Evolutionary conservation across 73 alveolate genomes (phyloP).

Genomic region (Paramecium primaurelia): DNA sequence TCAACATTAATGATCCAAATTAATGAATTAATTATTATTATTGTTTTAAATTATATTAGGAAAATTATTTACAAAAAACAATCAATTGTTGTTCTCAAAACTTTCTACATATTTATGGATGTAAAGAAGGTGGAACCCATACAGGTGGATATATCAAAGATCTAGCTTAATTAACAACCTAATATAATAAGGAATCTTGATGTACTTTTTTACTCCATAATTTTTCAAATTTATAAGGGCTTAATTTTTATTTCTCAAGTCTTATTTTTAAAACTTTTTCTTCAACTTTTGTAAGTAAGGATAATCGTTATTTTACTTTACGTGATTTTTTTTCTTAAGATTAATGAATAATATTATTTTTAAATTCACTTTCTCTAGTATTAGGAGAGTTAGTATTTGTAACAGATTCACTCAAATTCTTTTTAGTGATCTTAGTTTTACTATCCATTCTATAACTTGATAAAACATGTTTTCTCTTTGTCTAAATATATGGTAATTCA

Average conservation of each 20-base stretch:
- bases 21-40: background rate
- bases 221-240: background rate
- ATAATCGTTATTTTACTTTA: background rate
- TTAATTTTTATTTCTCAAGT: background rate
- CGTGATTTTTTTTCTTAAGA: background rate
- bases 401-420: background rate
- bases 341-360: background rate
- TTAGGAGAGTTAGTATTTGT: background rate
- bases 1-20: background rate
- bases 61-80: background rate
- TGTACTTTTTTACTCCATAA: constrained; percentile 8
- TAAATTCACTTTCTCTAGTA: background rate
- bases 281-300: background rate
- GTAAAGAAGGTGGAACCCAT: constrained; percentile 31
- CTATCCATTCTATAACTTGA: background rate
- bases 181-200: background rate
- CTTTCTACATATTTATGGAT: background rate
- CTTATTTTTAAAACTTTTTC: background rate
- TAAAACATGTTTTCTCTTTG: background rate
- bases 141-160: constrained; percentile 23
- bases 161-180: constrained; percentile 28
- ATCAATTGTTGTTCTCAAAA: background rate
- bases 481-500: background rate
- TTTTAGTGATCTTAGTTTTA: background rate
- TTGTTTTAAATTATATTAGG: constrained; percentile 11